Evolutionary conservation across 202 grass and related monocot genomes (phyloP).

Genomic region (Panicum virgatum): DNA sequence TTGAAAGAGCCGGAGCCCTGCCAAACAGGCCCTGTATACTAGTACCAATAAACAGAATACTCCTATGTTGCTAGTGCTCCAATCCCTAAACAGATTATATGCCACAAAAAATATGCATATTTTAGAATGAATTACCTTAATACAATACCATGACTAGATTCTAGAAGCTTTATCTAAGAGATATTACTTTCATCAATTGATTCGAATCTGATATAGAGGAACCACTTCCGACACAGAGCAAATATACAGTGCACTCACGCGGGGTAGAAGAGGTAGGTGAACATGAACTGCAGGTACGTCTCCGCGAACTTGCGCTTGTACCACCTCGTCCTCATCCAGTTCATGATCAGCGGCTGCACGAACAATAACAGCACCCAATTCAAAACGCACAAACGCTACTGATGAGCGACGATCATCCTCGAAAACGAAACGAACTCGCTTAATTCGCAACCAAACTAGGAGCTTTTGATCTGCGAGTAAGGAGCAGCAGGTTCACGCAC

Average conservation of each 20-base stretch:
- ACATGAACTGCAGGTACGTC: constrained; percentile 92
- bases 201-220: no score
- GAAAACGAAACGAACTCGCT: neutral
- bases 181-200: no score
- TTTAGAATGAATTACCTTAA: neutral
- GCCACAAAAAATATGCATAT: neutral
- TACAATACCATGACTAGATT: no score
- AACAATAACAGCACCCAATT: constrained; percentile 6
- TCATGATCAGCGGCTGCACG: constrained; percentile 86
- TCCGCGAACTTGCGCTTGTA: constrained; percentile 81
- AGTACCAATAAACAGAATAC: no score
- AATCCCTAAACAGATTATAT: neutral
- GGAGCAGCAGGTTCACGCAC: constrained; percentile 35
- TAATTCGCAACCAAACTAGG: neutral
- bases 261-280: constrained; percentile 83
- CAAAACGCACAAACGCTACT: neutral
- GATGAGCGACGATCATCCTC: no score
- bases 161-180: no score
- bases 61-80: neutral
- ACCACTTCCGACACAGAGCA: neutral
- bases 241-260: constrained; percentile 38
- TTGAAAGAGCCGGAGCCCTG: no score
- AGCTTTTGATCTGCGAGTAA: neutral
- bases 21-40: no score
- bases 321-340: constrained; percentile 93